Percentiles rank a stretch among this genome's conserved stretches.
These are phyloP conservation scores for Lipomyces oligophaga DNA, from an alignment of 805 yeast species.

Conservation along the genomic window DNA sequence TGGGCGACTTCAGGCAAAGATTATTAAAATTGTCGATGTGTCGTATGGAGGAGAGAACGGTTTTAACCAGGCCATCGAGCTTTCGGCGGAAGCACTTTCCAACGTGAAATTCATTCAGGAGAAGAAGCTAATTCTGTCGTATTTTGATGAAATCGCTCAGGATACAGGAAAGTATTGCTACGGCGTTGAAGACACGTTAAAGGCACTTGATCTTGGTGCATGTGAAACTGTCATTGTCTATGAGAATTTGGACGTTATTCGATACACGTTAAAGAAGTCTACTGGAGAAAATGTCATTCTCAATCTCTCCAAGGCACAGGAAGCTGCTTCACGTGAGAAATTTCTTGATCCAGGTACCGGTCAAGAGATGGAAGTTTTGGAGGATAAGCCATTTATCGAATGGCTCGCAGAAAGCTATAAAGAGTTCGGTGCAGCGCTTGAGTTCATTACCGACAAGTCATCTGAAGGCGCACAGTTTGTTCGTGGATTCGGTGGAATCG, in stretches of 20 bases:
- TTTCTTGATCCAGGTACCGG: slow-evolving; percentile 82
- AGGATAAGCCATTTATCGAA: slow-evolving; percentile 82
- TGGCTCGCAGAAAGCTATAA: slow-evolving; percentile 98
- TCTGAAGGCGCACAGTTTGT: slow-evolving; percentile 99
- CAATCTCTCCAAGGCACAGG: slow-evolving; percentile 59
- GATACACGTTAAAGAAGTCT: slow-evolving; percentile 78
- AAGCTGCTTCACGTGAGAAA: slow-evolving; percentile 43
- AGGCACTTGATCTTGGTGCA: slow-evolving; percentile 95
- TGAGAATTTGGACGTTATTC: slow-evolving; percentile 81
- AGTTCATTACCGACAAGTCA: slow-evolving; percentile 93
- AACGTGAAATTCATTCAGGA: slow-evolving; percentile 98
- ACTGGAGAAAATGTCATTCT: slow-evolving; percentile 75
- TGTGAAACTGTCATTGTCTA: slow-evolving; percentile 88
- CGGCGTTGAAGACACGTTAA: slow-evolving; percentile 93
- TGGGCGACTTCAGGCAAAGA: slow-evolving; percentile 77
- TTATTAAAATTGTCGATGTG: slow-evolving; percentile 89
- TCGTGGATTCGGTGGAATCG: slow-evolving; percentile 98
- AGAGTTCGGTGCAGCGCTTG: slow-evolving; percentile 90
- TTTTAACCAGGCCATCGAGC: slow-evolving; percentile 97
- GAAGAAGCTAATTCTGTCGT: slow-evolving; percentile 85
- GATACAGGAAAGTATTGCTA: slow-evolving; percentile 97
- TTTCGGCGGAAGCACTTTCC: slow-evolving; percentile 93
- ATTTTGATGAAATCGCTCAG: slow-evolving; percentile 96
- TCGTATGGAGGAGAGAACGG: slow-evolving; percentile 99
- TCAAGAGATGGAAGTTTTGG: slow-evolving; percentile 81